Conservation (phyloP, 1,139 yeast species). For the Scheffersomyces lignicola region DNA sequence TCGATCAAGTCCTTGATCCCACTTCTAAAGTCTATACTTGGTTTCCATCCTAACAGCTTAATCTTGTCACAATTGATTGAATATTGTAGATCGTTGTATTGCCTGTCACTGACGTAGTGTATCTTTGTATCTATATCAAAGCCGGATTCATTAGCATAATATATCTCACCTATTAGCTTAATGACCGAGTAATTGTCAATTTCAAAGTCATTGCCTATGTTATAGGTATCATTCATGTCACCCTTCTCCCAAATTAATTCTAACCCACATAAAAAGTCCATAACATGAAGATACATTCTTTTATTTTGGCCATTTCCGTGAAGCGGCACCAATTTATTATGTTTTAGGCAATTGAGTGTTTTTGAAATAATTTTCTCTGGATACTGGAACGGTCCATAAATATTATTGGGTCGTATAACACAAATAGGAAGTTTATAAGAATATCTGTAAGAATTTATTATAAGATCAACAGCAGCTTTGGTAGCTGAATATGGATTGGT, state of each 20-base stretch:
- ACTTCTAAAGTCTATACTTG: constrained; percentile 25
- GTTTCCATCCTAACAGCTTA: constrained; percentile 49
- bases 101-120: constrained; percentile 43
- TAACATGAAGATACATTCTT: constrained; percentile 49
- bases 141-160: constrained; percentile 9
- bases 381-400: constrained; percentile 57
- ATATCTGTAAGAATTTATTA: constrained; percentile 46
- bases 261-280: constrained; percentile 50
- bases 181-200: constrained; percentile 39
- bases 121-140: constrained; percentile 18
- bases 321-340: constrained; percentile 24
- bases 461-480: constrained; percentile 57
- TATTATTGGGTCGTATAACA: constrained; percentile 52
- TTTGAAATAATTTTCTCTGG: constrained; percentile 58
- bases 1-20: constrained; percentile 27
- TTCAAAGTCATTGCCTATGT: constrained; percentile 50
- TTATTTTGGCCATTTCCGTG: constrained; percentile 54
- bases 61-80: constrained; percentile 40
- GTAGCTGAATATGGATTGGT: constrained; percentile 64
- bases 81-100: constrained; percentile 52
- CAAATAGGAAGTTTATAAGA: constrained; percentile 47
- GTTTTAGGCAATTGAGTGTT: constrained; percentile 13
- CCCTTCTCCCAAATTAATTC: constrained; percentile 27
- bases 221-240: constrained; percentile 33
- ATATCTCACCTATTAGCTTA: constrained; percentile 19